Evolutionary conservation across 1,139 yeast species (phyloP).

Genomic region (Taphrina betulina): DNA sequence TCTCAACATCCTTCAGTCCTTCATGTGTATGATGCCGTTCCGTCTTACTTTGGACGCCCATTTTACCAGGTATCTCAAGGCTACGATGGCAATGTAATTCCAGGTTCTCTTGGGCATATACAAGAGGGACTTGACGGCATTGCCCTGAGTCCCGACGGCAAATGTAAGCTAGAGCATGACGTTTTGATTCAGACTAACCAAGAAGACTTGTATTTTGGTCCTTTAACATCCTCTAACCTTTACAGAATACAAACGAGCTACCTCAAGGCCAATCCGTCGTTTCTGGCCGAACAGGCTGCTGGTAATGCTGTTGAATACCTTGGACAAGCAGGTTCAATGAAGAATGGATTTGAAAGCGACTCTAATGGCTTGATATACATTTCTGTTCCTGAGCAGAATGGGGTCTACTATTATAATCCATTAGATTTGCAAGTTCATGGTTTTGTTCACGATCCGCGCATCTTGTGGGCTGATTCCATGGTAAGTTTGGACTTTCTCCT

Average conservation of each 20-base stretch:
- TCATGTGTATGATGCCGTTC: neutral
- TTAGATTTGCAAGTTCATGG: neutral
- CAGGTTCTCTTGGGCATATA: neutral
- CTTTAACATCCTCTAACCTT: neutral
- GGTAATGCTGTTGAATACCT: neutral
- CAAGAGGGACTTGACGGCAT: conserved; percentile 1
- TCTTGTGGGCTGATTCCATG: conserved; percentile 3
- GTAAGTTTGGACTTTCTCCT: neutral
- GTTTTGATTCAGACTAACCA: neutral
- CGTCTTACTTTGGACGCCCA: conserved; percentile 1
- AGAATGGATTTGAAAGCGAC: neutral
- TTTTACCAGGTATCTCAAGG: neutral
- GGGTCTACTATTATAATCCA: conserved; percentile 1
- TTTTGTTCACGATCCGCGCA: conserved; percentile 1
- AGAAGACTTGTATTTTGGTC: neutral
- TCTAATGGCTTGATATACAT: neutral
- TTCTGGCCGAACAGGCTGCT: neutral
- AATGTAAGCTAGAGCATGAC: neutral
- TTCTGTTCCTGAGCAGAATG: neutral
- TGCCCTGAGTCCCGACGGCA: neutral
- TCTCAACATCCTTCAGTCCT: neutral
- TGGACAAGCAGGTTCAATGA: neutral
- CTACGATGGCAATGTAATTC: neutral
- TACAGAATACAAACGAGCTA: neutral
- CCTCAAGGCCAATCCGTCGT: neutral